Percentiles rank a stretch among this genome's conserved stretches.
These are phyloP conservation scores for Termitomyces sp. DNA, from an alignment of 768 basidiomycete species.

Conservation along the genomic window DNA sequence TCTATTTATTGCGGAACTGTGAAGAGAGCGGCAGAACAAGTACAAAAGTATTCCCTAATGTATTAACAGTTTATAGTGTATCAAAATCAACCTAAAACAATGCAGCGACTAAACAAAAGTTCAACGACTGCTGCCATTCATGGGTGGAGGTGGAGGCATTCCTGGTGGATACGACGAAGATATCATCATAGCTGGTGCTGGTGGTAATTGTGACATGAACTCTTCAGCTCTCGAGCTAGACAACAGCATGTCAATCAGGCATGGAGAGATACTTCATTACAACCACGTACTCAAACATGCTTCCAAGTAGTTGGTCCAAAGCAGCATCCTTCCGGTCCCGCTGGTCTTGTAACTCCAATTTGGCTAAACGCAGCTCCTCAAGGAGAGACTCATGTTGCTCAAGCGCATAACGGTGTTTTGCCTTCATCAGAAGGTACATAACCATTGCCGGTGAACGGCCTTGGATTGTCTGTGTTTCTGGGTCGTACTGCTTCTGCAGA, in stretches of 20 bases:
- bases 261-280: not conserved
- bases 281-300: conserved; percentile 48
- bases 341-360: conserved; percentile 49
- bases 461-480: conserved; percentile 58
- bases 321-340: conserved; percentile 59
- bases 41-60: not conserved
- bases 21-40: not conserved
- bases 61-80: not conserved
- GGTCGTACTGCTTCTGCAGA: conserved; percentile 48
- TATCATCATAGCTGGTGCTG: conserved; percentile 15
- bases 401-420: conserved; percentile 68
- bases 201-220: conserved; percentile 20
- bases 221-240: conserved; percentile 23
- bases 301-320: conserved; percentile 50
- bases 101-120: not conserved
- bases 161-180: conserved; percentile 3
- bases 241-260: not conserved
- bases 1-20: not conserved
- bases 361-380: conserved; percentile 58
- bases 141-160: conserved; percentile 3
- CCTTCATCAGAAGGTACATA: conserved; percentile 72
- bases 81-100: not conserved
- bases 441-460: conserved; percentile 70
- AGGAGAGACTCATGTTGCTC: conserved; percentile 65
- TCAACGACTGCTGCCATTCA: conserved; percentile 13